Evolutionary conservation across 2,329 filamentous ascomycete species (phyloP), one percentile per base, ranked within the genome.

Genomic region (Neurospora sp.): DNA sequence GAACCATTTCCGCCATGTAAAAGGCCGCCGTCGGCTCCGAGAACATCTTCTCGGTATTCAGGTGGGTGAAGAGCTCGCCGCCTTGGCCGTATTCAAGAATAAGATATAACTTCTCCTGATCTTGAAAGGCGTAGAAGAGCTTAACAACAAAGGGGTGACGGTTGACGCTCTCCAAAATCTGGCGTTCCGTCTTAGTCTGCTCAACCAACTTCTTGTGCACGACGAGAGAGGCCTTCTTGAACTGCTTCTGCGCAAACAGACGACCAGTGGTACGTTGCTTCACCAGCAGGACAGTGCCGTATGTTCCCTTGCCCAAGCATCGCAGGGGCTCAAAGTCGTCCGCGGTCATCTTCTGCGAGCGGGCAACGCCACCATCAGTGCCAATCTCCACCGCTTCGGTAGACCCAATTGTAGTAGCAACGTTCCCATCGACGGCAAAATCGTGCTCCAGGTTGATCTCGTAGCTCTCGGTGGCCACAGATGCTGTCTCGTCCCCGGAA

Each of bases 61-160:
- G 86, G 77, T 98, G 95, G n/a, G 92, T 93, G 79, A 99, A 99
- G 6, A 99, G 86, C 81, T 99, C 96, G 70, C 96, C 96, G 43
- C 96, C 96, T 79, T 97, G 92, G 5, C 96, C 96, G 79, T 99
- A 99, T 81, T 99, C 95, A 33, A 99, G 88, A 74, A 99, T 98
- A 66, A 99, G 85, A 78, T 99, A 99, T 40, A 99, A 88, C 82
- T 97, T 97, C 83, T 97, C 94, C 74, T 93, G 93, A 77, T 99
- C 96, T 81, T 99, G 96, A 81, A 99, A 99, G 28, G 96, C 96
- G 77, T 99, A 99, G 82, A 92, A 99, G 19, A 99, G 87, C 82
- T 98, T 98, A 74, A 99, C 96, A 66, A 99, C 94, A 78, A 99
- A 99, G 0, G 96, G 95, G 79, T 99, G 96, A 40, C 94, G 88